These are phyloP conservation scores for Rhodotorula sp. DNA, from an alignment of 1,284 basidiomycete species.

Conservation along the genomic window DNA sequence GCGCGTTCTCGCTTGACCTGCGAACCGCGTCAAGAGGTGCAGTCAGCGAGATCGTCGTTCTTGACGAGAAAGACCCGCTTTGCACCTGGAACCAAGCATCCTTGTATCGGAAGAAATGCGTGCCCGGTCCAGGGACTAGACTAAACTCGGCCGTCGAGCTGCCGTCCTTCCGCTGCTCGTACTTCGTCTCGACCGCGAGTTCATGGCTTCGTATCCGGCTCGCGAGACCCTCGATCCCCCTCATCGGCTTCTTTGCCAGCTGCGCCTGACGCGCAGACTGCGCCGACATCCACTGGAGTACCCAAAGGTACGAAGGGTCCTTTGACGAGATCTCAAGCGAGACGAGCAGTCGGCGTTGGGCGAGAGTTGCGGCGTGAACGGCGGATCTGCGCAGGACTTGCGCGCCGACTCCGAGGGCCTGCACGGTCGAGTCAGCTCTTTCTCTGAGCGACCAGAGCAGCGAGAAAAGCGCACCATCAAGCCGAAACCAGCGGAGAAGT, in stretches of 20 bases:
- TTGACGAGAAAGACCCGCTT: not conserved
- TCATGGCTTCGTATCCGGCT: conserved; percentile 78
- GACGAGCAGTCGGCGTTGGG: conserved; percentile 87
- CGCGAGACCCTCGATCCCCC: conserved; percentile 37
- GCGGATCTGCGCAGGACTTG: conserved; percentile 70
- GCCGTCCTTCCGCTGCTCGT: conserved; percentile 84
- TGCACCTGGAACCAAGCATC: conserved; percentile 91
- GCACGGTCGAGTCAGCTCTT: not conserved
- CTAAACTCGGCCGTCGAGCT: conserved; percentile 82
- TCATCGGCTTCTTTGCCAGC: conserved; percentile 11
- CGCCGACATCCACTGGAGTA: conserved; percentile 91
- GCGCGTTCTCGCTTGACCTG: conserved; percentile 92
- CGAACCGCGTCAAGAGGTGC: not conserved
- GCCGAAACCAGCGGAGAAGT: conserved; percentile 93
- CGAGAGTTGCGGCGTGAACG: conserved; percentile 67
- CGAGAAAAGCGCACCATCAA: conserved; percentile 69
- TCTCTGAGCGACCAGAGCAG: no score
- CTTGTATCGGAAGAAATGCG: conserved; percentile 85
- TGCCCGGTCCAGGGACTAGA: conserved; percentile 92
- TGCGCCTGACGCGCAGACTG: conserved; percentile 45
- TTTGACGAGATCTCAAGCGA: conserved; percentile 95
- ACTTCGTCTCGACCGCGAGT: conserved; percentile 87
- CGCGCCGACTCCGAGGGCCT: conserved; percentile 84
- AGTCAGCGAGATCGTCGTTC: not conserved
- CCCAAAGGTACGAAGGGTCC: conserved; percentile 94